A percentile compares a stretch with the other conserved stretches of the same genome.
Evolutionary conservation across 805 yeast species (phyloP).

Genomic region (Wickerhamiella hasegawae): DNA sequence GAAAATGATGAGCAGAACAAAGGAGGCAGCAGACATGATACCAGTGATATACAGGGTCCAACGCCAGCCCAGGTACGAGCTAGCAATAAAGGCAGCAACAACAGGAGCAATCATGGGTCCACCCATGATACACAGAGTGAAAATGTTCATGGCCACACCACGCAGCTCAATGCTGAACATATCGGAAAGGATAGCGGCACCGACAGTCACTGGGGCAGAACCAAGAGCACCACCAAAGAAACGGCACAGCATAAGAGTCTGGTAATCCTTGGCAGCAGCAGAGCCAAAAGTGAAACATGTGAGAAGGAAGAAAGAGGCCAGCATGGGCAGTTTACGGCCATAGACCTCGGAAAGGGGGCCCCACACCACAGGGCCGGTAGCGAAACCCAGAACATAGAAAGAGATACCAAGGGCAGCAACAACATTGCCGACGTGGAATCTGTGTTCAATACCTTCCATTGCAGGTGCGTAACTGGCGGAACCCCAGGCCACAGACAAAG

Average conservation of each 20-base stretch:
- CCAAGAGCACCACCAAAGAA: constrained; percentile 73
- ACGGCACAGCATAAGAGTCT: constrained; percentile 52
- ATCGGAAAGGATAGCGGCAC: constrained; percentile 78
- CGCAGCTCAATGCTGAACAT: constrained; percentile 48
- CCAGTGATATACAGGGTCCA: constrained; percentile 67
- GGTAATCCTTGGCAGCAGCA: constrained; percentile 66
- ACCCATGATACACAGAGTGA: constrained; percentile 54
- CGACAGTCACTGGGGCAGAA: constrained; percentile 72
- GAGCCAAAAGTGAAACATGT: constrained; percentile 50
- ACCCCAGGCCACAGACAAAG: constrained; percentile 2
- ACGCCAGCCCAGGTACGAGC: constrained; percentile 58
- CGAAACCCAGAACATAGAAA: constrained; percentile 81
- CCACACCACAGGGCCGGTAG: constrained; percentile 82
- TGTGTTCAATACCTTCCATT: constrained; percentile 29
- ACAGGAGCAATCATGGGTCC: constrained; percentile 81
- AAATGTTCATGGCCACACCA: constrained; percentile 61
- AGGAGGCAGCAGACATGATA: constrained; percentile 34
- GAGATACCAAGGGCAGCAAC: constrained; percentile 68
- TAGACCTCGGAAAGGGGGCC: constrained; percentile 74
- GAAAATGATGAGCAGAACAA: constrained; percentile 28
- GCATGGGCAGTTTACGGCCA: constrained; percentile 50
- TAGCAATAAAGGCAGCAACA: constrained; percentile 51
- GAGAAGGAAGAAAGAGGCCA: constrained; percentile 41
- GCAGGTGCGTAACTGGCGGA: constrained; percentile 20
- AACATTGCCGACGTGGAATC: constrained; percentile 45